phyloP scores from a whole-genome alignment of 257 asterid genomes.

The Salvia miltiorrhiza region DNA sequence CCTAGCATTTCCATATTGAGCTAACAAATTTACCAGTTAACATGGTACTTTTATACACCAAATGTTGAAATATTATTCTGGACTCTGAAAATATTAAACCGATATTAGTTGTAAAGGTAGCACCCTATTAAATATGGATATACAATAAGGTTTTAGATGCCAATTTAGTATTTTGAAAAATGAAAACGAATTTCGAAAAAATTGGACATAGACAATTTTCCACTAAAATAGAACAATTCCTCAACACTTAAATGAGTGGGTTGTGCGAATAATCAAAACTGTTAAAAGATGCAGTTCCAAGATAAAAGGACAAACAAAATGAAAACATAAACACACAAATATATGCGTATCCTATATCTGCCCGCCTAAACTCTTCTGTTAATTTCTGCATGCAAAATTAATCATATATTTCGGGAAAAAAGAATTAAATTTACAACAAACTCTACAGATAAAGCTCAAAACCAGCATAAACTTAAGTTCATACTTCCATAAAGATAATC shows the following conservation, averaged over 20 bases:
- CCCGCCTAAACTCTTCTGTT: background rate
- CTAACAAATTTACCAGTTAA: slow-evolving; percentile 8
- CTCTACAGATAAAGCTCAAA: background rate
- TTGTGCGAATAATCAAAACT: background rate
- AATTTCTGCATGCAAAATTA: background rate
- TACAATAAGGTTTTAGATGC: background rate
- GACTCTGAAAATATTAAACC: background rate
- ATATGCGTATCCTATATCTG: background rate
- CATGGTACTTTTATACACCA: background rate
- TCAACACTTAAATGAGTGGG: background rate
- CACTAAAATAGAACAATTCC: background rate
- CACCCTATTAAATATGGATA: background rate
- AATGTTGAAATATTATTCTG: background rate
- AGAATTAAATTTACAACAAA: background rate
- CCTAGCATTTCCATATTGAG: background rate
- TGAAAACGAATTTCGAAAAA: background rate
- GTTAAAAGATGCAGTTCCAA: background rate
- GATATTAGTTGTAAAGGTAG: background rate
- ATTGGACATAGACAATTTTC: background rate
- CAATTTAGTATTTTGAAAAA: background rate
- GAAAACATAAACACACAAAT: background rate
- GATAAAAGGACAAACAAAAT: background rate
- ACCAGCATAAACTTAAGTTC: slow-evolving; percentile 10
- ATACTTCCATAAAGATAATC: background rate
- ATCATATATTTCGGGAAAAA: background rate